Evolutionary conservation across 2,329 filamentous ascomycete species (phyloP).

Genomic region (Calonectria pteridis): DNA sequence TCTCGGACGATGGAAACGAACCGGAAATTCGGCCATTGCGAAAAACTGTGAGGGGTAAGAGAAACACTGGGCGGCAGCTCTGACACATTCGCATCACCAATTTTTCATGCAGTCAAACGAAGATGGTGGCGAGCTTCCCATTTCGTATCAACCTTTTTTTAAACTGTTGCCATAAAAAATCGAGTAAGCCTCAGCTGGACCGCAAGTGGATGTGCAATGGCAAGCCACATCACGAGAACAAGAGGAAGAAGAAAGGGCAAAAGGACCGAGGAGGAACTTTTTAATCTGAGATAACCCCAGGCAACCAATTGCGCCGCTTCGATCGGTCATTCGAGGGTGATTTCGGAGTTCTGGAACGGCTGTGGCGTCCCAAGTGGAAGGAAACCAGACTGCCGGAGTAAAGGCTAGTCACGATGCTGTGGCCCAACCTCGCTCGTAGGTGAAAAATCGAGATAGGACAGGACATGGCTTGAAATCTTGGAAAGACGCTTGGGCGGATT

Average conservation of each 20-base stretch:
- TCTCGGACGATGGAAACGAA: not conserved
- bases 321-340: not conserved
- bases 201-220: not conserved
- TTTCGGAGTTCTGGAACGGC: constrained; percentile 16
- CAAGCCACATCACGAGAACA: not conserved
- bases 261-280: not conserved
- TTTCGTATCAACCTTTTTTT: not conserved
- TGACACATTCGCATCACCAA: not conserved
- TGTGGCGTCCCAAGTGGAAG: not conserved
- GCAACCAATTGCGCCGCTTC: not conserved
- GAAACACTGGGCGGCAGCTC: not conserved
- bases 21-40: not conserved
- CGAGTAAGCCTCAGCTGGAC: not conserved
- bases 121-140: not conserved
- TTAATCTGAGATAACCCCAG: constrained; percentile 5
- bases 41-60: not conserved
- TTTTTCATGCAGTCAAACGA: not conserved
- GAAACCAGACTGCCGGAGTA: not conserved
- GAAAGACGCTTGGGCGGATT: constrained; percentile 35
- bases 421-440: not conserved
- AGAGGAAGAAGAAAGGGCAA: not conserved
- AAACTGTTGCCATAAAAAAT: not conserved
- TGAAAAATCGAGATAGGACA: constrained; percentile 15
- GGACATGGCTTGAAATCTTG: not conserved
- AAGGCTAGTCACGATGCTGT: not conserved